Evolutionary conservation across 148 eudicot species (phyloP).

Genomic region (Amaranthus hypochondriacus): DNA sequence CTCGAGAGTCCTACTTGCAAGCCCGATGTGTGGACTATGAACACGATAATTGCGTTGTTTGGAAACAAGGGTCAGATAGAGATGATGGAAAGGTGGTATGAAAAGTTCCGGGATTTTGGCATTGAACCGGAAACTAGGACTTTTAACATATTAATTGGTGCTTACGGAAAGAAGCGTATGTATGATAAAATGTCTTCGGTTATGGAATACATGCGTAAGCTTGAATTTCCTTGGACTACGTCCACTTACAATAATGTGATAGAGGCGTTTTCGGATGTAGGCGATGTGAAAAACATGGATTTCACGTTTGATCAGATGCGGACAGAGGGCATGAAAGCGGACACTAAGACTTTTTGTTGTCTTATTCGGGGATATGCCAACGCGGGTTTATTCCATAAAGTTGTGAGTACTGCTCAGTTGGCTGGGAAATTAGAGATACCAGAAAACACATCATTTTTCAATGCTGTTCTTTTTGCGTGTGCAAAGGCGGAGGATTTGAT

Average conservation of each 20-base stretch:
- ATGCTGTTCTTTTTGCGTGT: constrained; percentile 75
- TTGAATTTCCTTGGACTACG: constrained; percentile 91
- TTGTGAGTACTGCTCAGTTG: constrained; percentile 58
- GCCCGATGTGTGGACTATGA: constrained; percentile 99
- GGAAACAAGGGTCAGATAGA: constrained; percentile 89
- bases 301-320: constrained; percentile 86
- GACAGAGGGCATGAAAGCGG: constrained; percentile 76
- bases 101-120: constrained; percentile 77
- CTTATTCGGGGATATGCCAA: constrained; percentile 80
- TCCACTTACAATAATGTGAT: constrained; percentile 92
- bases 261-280: constrained; percentile 85
- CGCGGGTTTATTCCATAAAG: constrained; percentile 76
- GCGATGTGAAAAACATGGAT: constrained; percentile 85
- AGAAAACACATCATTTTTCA: constrained; percentile 77
- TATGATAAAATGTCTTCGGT: constrained; percentile 95
- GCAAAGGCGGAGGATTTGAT: constrained; percentile 77
- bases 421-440: constrained; percentile 86
- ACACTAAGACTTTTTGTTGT: constrained; percentile 89
- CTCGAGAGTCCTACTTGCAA: constrained; percentile 50
- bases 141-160: constrained; percentile 87
- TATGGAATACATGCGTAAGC: constrained; percentile 97
- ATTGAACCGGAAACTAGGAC: constrained; percentile 94
- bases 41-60: constrained; percentile 73
- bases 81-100: constrained; percentile 96
- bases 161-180: constrained; percentile 88